Evolutionary conservation across 192 early-diverging fungal genomes (phyloP).

Genomic region (Radiomyces spectabilis): DNA sequence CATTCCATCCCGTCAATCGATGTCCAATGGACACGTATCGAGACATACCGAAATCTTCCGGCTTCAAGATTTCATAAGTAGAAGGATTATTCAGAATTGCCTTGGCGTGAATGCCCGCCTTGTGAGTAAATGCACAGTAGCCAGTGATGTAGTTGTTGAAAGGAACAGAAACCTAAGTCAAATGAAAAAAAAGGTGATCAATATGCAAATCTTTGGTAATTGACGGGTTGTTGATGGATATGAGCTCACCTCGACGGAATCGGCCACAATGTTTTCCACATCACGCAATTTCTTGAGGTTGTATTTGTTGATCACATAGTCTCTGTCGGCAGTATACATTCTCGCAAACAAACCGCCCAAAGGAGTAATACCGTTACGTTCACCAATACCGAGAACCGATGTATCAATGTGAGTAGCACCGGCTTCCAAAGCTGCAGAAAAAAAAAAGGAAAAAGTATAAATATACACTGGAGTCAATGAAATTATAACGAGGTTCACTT

Average conservation of each 20-base stretch:
- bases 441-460: constrained; percentile 1
- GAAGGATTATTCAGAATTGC: constrained; percentile 98
- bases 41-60: constrained; percentile 98
- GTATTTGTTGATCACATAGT: constrained; percentile 92
- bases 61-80: constrained; percentile 97
- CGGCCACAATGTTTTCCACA: constrained; percentile 93
- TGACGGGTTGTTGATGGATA: too few relatives aligned
- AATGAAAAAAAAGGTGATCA: too few relatives aligned
- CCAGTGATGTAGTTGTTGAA: constrained; percentile 99
- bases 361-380: constrained; percentile 96
- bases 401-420: constrained; percentile 99
- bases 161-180: too few relatives aligned
- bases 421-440: constrained; percentile 77
- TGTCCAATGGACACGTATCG: constrained; percentile 96
- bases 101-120: constrained; percentile 99
- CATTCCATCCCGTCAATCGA: constrained; percentile 97
- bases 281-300: constrained; percentile 86
- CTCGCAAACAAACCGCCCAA: constrained; percentile 93
- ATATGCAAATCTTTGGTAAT: too few relatives aligned
- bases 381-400: constrained; percentile 94
- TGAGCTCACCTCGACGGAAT: constrained; percentile 88
- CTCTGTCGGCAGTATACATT: constrained; percentile 90
- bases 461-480: not conserved
- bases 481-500: not conserved
- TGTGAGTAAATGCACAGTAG: constrained; percentile 98